Conservation (phyloP, 352 stramenopile genomes). For the Aphanomyces stellatus region DNA sequence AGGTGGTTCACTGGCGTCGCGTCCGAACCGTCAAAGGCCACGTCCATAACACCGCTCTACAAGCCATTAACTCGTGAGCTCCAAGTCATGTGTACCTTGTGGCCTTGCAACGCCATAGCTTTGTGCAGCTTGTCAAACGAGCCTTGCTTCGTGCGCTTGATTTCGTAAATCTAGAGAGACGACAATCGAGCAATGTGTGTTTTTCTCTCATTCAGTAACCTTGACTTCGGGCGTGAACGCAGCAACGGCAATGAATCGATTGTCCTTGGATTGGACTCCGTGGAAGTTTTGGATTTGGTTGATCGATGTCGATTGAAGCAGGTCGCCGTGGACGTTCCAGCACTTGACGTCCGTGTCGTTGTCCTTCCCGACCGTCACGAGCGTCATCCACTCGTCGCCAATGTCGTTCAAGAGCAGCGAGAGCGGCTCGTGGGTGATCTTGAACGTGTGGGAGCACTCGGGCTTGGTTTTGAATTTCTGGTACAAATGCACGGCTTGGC, state of each 20-base stretch:
- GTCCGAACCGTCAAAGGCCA: slow-evolving; percentile 69
- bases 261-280: slow-evolving; percentile 70
- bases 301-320: slow-evolving; percentile 66
- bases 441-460: slow-evolving; percentile 55
- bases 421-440: slow-evolving; percentile 55
- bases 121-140: slow-evolving; percentile 77
- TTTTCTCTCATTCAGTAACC: background rate
- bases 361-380: slow-evolving; percentile 60
- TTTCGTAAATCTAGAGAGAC: slow-evolving; percentile 48
- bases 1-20: slow-evolving; percentile 58
- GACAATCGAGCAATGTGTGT: background rate
- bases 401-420: slow-evolving; percentile 80
- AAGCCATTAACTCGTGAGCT: no score
- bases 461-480: slow-evolving; percentile 73
- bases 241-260: slow-evolving; percentile 68
- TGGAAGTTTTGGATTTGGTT: slow-evolving; percentile 79
- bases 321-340: slow-evolving; percentile 53
- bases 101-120: slow-evolving; percentile 72
- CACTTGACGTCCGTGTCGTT: slow-evolving; percentile 79
- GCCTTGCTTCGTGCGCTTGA: slow-evolving; percentile 61
- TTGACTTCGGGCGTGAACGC: slow-evolving; percentile 77
- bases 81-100: slow-evolving; percentile 34
- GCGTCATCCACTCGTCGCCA: slow-evolving; percentile 65
- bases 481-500: slow-evolving; percentile 61
- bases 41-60: slow-evolving; percentile 62